Evolutionary conservation across 805 yeast genomes (phyloP).

Genomic region (Teunomyces cretensis): DNA sequence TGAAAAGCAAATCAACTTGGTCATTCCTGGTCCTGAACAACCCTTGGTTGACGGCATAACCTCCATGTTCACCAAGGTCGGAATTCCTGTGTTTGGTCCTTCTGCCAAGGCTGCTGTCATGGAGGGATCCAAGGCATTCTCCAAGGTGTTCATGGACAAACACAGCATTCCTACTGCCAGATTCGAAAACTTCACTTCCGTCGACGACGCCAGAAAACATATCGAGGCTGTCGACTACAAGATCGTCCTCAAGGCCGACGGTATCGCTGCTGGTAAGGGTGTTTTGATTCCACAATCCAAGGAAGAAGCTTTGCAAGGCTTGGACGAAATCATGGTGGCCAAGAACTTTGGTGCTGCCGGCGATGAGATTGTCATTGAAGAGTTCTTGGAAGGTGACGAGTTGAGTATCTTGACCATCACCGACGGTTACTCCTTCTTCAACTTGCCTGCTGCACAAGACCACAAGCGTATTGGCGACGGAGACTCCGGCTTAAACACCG

Average conservation of each 20-base stretch:
- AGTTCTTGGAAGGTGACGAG: constrained; percentile 95
- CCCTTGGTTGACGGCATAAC: constrained; percentile 95
- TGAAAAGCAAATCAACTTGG: constrained; percentile 64
- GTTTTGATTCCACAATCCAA: constrained; percentile 85
- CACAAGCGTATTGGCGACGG: constrained; percentile 95
- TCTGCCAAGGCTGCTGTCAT: constrained; percentile 81
- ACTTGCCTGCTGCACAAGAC: constrained; percentile 97
- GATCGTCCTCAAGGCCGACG: constrained; percentile 94
- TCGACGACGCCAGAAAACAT: constrained; percentile 71
- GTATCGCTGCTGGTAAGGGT: constrained; percentile 98
- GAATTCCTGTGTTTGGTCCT: constrained; percentile 98
- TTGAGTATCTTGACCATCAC: constrained; percentile 86
- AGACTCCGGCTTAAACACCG: constrained; percentile 93
- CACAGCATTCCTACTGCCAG: constrained; percentile 94
- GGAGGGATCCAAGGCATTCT: constrained; percentile 96
- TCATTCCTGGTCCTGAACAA: constrained; percentile 98
- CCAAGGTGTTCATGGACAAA: constrained; percentile 89
- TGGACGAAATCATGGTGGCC: constrained; percentile 85
- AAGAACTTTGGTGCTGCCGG: constrained; percentile 93
- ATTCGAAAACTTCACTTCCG: constrained; percentile 78
- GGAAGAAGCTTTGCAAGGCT: constrained; percentile 81
- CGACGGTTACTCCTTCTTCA: constrained; percentile 90
- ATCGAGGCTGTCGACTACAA: constrained; percentile 64
- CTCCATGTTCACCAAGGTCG: constrained; percentile 68
- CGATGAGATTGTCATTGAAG: constrained; percentile 90